A percentile compares a stretch with the other conserved stretches of the same genome.
Conservation (phyloP, 2,329 filamentous ascomycete genomes). For the Thielaviopsis euricoi region DNA sequence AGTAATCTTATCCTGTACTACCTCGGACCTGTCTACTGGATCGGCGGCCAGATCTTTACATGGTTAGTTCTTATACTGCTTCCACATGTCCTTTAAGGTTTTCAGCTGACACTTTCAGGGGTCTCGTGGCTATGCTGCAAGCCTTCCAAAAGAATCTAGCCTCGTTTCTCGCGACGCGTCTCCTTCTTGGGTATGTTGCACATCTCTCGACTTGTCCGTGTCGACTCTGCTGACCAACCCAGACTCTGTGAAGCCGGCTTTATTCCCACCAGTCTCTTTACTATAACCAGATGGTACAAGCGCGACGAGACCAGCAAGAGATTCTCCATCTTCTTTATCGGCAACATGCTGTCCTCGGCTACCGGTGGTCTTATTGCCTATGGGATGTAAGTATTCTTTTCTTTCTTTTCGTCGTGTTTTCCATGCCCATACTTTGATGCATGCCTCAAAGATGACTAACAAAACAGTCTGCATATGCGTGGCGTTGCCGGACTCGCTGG, state of each 20-base stretch:
- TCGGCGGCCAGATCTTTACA: conserved; percentile 26
- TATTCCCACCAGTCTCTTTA: conserved; percentile 30
- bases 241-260: conserved; percentile 19
- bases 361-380: conserved; percentile 26
- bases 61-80: conserved; percentile 19
- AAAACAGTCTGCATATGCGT: conserved; percentile 18
- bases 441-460: neutral
- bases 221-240: neutral
- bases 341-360: conserved; percentile 25
- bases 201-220: no score
- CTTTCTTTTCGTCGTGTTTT: no score
- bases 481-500: conserved; percentile 18
- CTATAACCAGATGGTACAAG: conserved; percentile 31
- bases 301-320: conserved; percentile 28
- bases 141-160: conserved; percentile 20
- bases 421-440: no score
- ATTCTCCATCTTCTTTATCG: conserved; percentile 28
- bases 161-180: conserved; percentile 22
- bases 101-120: conserved; percentile 15
- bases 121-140: conserved; percentile 22
- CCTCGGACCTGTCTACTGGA: conserved; percentile 29
- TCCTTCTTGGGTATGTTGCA: conserved; percentile 17
- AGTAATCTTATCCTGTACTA: conserved; percentile 31
- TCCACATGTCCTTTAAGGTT: conserved; percentile 18
- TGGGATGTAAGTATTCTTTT: conserved; percentile 14